Evolutionary conservation across 2,329 filamentous ascomycete species (phyloP).

Genomic region (Sporothrix mexicana): DNA sequence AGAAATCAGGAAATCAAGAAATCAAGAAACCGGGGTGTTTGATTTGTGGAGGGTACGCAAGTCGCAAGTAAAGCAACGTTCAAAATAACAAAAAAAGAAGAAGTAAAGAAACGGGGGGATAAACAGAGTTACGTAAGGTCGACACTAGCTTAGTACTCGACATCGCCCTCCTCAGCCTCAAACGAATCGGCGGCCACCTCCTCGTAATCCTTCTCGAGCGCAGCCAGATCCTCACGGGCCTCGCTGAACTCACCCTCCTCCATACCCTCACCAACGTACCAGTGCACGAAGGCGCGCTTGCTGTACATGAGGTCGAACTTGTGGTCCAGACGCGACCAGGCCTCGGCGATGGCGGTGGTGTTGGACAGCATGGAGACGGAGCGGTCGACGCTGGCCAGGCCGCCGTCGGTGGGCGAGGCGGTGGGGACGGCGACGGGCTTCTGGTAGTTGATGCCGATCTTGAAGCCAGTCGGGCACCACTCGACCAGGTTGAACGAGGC

Average conservation of each 20-base stretch:
- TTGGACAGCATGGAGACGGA: conserved; percentile 74
- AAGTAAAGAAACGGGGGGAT: conserved; percentile 4
- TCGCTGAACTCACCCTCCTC: conserved; percentile 90
- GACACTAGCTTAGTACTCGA: conserved; percentile 72
- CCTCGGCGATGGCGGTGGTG: conserved; percentile 75
- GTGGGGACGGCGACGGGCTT: conserved; percentile 66
- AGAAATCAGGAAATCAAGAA: conserved; percentile 10
- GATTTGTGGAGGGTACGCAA: conserved; percentile 2
- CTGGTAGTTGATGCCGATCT: conserved; percentile 78
- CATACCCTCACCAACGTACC: conserved; percentile 89
- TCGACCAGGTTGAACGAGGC: conserved; percentile 75
- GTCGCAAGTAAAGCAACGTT: neutral
- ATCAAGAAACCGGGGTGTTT: neutral
- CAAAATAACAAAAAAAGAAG: neutral
- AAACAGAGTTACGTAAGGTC: neutral
- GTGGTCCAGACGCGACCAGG: conserved; percentile 73
- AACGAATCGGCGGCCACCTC: conserved; percentile 79
- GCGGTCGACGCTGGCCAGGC: conserved; percentile 66
- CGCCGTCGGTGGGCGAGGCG: conserved; percentile 59
- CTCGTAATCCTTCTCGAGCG: conserved; percentile 85
- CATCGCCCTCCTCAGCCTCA: conserved; percentile 67
- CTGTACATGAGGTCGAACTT: conserved; percentile 82
- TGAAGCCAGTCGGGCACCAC: conserved; percentile 78
- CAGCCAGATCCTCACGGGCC: conserved; percentile 83
- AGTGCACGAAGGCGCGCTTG: conserved; percentile 78